A percentile compares a stretch with the other conserved stretches of the same genome.
Evolutionary conservation across 768 basidiomycete genomes (phyloP).

Genomic region (Trametes maxima): DNA sequence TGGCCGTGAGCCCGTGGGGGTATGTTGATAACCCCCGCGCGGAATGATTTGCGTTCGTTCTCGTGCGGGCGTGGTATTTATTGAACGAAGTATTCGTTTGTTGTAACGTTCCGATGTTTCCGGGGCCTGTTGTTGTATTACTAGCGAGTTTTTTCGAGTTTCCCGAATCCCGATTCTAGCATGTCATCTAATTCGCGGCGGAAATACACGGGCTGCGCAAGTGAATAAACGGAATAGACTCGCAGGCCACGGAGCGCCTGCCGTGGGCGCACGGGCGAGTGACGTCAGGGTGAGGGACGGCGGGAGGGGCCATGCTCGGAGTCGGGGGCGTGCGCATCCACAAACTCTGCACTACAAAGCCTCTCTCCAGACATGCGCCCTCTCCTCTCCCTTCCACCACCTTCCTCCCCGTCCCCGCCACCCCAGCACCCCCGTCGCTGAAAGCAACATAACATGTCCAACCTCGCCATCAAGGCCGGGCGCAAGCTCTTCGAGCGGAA

Average conservation of each 20-base stretch:
- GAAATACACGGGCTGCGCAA: conserved; percentile 6
- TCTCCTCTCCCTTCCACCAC: neutral
- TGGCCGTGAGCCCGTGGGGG: conserved; percentile 38
- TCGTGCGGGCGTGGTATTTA: neutral
- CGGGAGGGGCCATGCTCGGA: neutral
- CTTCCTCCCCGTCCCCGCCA: neutral
- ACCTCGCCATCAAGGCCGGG: conserved; percentile 46
- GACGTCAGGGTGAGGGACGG: conserved; percentile 12
- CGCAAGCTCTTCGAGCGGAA: conserved; percentile 64
- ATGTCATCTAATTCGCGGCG: neutral
- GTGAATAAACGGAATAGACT: neutral
- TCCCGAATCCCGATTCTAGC: neutral
- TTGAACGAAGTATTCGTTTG: neutral
- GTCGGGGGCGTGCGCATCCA: neutral
- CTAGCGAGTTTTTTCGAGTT: neutral
- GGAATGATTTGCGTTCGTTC: neutral
- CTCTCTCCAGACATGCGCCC: neutral
- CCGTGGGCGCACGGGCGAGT: neutral
- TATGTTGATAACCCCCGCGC: too few relatives aligned
- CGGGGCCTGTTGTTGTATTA: conserved; percentile 6
- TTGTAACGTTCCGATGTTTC: neutral
- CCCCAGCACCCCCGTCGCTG: neutral
- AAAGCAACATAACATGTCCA: conserved; percentile 26
- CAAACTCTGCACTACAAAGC: neutral
- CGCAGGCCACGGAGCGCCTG: neutral